These are phyloP conservation scores for Oehlia diaphana DNA, from an alignment of 192 early-diverging fungal species.

Conservation along the genomic window DNA sequence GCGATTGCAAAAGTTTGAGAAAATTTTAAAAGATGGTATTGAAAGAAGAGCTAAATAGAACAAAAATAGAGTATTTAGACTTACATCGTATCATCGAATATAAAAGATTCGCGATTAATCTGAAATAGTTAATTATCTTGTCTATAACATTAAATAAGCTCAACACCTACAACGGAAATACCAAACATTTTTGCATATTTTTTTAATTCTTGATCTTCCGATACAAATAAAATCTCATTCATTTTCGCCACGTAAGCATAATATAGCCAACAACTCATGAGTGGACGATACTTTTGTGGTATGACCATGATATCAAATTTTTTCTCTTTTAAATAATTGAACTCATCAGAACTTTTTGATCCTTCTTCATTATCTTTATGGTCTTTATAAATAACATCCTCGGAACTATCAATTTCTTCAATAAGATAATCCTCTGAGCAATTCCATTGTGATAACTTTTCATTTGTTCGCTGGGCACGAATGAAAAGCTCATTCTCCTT, in stretches of 20 bases:
- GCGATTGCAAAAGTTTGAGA: conserved; percentile 2
- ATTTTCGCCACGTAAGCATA: conserved; percentile 37
- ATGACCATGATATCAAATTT: conserved; percentile 39
- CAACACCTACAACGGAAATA: conserved; percentile 31
- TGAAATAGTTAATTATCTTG: background rate
- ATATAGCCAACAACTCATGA: conserved; percentile 48
- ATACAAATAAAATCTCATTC: conserved; percentile 45
- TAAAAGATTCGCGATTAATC: background rate
- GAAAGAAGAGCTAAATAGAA: conserved; percentile 8
- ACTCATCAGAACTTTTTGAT: conserved; percentile 4
- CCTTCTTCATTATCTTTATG: conserved; percentile 22
- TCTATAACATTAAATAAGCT: background rate
- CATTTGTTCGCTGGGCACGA: conserved; percentile 48
- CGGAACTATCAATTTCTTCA: conserved; percentile 12
- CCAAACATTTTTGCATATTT: conserved; percentile 54
- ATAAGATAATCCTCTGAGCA: conserved; percentile 42
- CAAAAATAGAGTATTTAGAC: background rate
- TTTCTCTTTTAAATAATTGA: background rate
- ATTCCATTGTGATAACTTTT: conserved; percentile 49
- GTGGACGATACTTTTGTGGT: conserved; percentile 48
- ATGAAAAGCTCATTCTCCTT: conserved; percentile 39
- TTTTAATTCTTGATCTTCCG: conserved; percentile 48
- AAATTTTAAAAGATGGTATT: conserved; percentile 9
- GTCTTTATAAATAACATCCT: conserved; percentile 13
- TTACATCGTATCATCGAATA: background rate